phyloP scores from a whole-genome alignment of 2,329 filamentous ascomycete genomes.

The Pseudogymnoascus sp. region DNA sequence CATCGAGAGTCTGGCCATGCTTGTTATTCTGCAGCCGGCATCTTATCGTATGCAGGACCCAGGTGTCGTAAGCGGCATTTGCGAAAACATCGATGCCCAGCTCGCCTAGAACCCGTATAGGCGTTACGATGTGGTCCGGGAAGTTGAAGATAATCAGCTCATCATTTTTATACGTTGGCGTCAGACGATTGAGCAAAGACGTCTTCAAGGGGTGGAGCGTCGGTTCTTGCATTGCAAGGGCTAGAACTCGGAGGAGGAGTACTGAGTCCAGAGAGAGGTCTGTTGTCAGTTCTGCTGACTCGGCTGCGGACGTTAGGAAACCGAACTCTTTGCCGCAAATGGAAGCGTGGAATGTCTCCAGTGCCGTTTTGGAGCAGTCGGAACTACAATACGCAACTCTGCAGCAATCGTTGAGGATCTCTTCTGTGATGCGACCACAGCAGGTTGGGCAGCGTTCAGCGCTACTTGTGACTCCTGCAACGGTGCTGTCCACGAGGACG shows the following conservation, averaged over 20 bases:
- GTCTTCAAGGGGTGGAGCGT: slow-evolving; percentile 23
- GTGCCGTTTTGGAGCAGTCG: slow-evolving; percentile 22
- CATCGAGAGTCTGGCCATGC: slow-evolving; percentile 21
- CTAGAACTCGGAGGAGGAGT: slow-evolving; percentile 26
- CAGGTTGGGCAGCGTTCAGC: slow-evolving; percentile 20
- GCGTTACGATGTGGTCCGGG: slow-evolving; percentile 23
- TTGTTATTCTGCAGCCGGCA: slow-evolving; percentile 30
- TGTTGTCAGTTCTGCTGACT: slow-evolving; percentile 16
- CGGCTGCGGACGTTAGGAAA: slow-evolving; percentile 21
- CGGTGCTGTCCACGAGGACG: slow-evolving; percentile 19
- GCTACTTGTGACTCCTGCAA: slow-evolving; percentile 16
- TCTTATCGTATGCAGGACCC: slow-evolving; percentile 28
- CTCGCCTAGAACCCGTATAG: slow-evolving; percentile 25
- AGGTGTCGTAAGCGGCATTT: slow-evolving; percentile 25
- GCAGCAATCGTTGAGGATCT: slow-evolving; percentile 20
- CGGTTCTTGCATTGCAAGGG: slow-evolving; percentile 22
- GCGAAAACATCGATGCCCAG: slow-evolving; percentile 27
- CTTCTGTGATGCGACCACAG: slow-evolving; percentile 19
- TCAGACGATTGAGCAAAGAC: slow-evolving; percentile 25
- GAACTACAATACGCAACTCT: slow-evolving; percentile 24
- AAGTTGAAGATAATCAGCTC: slow-evolving; percentile 28
- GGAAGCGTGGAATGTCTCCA: slow-evolving; percentile 23
- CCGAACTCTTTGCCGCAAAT: slow-evolving; percentile 27
- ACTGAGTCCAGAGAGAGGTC: slow-evolving; percentile 24
- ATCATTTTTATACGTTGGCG: slow-evolving; percentile 23